Percentiles rank a stretch among this genome's conserved stretches.
Evolutionary conservation across 2,329 filamentous ascomycete genomes (phyloP).

Genomic region (Botrytis fragariae): DNA sequence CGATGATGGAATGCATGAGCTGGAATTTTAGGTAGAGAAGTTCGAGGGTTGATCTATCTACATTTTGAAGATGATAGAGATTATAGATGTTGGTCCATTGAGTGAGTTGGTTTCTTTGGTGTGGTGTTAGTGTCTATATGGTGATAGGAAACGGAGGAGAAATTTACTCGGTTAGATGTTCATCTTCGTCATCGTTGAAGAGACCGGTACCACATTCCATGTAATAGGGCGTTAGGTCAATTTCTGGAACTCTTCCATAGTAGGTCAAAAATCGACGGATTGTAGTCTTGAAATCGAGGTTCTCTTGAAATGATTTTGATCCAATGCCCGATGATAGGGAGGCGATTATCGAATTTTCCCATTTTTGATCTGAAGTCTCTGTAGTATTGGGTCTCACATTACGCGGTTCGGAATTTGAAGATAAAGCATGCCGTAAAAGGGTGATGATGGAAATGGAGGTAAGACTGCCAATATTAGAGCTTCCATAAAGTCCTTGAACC

Average conservation of each 20-base stretch:
- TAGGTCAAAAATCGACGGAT: no score
- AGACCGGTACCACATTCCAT: not conserved
- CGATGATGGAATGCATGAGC: not conserved
- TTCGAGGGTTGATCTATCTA: not conserved
- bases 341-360: not conserved
- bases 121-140: not conserved
- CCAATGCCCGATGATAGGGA: not conserved
- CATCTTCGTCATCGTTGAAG: not conserved
- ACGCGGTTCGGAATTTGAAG: not conserved
- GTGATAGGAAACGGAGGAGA: not conserved
- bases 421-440: not conserved
- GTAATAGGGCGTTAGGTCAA: not conserved
- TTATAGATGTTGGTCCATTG: not conserved
- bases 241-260: not conserved
- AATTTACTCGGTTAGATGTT: not conserved
- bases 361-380: not conserved
- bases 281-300: not conserved
- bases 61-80: not conserved
- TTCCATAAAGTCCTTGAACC: not conserved
- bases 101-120: not conserved
- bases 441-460: not conserved
- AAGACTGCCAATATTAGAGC: not conserved
- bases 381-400: not conserved
- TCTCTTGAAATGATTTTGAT: not conserved
- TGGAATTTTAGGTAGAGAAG: not conserved